phyloP scores from a whole-genome alignment of 2,329 filamentous ascomycete species.

The Aspergillus caelatus region DNA sequence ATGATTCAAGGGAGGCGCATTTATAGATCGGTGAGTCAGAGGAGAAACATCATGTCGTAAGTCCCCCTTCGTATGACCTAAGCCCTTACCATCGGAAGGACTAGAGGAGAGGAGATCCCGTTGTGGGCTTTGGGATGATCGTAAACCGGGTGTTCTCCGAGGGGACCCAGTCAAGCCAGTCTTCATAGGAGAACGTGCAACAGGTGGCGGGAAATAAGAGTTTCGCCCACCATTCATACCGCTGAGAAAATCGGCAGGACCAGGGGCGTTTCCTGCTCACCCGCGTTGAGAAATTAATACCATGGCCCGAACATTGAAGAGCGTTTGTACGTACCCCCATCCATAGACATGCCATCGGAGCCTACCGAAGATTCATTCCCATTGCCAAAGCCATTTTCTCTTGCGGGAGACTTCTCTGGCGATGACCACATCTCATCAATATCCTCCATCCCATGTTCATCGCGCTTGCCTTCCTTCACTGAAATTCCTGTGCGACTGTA shows the following conservation, averaged over 20 bases:
- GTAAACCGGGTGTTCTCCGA: slow-evolving; percentile 44
- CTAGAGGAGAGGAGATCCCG: slow-evolving; percentile 41
- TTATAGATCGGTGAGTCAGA: slow-evolving; percentile 39
- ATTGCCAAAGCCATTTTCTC: slow-evolving; percentile 33
- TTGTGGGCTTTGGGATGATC: slow-evolving; percentile 45
- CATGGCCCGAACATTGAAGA: slow-evolving; percentile 1
- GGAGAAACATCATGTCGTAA: slow-evolving; percentile 36
- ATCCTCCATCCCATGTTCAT: slow-evolving; percentile 90
- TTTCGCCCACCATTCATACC: slow-evolving; percentile 36
- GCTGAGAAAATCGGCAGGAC: slow-evolving; percentile 45
- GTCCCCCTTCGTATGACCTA: slow-evolving; percentile 25
- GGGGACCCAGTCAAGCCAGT: slow-evolving; percentile 46
- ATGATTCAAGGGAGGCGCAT: slow-evolving; percentile 33
- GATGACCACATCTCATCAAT: slow-evolving; percentile 89
- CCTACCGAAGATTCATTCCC: slow-evolving; percentile 51
- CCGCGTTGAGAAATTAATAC: slow-evolving; percentile 13
- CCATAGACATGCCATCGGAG: slow-evolving; percentile 65
- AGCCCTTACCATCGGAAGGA: slow-evolving; percentile 38
- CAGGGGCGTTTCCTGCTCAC: slow-evolving; percentile 42
- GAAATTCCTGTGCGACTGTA: slow-evolving; percentile 85
- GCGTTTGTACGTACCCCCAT: slow-evolving; percentile 55
- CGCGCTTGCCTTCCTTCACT: slow-evolving; percentile 77
- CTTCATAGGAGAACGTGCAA: slow-evolving; percentile 51
- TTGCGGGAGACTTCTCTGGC: slow-evolving; percentile 64
- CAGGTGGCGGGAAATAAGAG: slow-evolving; percentile 42